Conservation (phyloP, 768 basidiomycete genomes). For the Leccinum barrowsii region DNA sequence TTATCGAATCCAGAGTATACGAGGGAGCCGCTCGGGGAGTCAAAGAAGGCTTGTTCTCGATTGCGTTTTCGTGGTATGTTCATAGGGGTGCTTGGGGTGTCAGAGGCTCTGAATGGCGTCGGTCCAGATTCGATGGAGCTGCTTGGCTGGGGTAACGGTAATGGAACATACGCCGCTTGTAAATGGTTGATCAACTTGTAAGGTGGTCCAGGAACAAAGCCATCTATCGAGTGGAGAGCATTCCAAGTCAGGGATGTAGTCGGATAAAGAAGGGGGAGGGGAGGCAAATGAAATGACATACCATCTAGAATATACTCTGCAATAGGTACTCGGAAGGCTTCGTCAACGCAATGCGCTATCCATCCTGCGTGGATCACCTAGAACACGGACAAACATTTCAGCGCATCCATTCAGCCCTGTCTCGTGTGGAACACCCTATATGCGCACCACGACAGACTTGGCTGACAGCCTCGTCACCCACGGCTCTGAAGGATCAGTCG, state of each 20-base stretch:
- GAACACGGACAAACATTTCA: not conserved
- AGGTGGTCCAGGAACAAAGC: slow-evolving; percentile 16
- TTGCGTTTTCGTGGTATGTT: slow-evolving; percentile 25
- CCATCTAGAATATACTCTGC: slow-evolving; percentile 30
- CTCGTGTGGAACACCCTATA: not conserved
- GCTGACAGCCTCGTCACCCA: slow-evolving; percentile 26
- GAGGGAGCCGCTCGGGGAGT: slow-evolving; percentile 26
- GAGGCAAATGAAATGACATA: slow-evolving; percentile 9
- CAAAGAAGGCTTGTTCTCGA: slow-evolving; percentile 26
- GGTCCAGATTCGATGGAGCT: not conserved
- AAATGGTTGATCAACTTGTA: slow-evolving; percentile 11
- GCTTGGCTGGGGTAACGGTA: not conserved
- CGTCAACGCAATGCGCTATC: slow-evolving; percentile 29
- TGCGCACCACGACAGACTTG: slow-evolving; percentile 29
- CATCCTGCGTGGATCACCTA: slow-evolving; percentile 32
- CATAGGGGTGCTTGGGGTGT: slow-evolving; percentile 26
- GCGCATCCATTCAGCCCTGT: slow-evolving; percentile 9
- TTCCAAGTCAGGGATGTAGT: slow-evolving; percentile 1
- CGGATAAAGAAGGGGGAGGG: not conserved
- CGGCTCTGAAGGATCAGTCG: slow-evolving; percentile 23
- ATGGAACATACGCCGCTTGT: not conserved
- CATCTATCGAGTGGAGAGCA: slow-evolving; percentile 6
- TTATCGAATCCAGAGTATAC: slow-evolving; percentile 30
- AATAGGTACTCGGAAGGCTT: slow-evolving; percentile 26
- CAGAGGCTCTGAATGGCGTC: slow-evolving; percentile 3